phyloP scores from a whole-genome alignment of 139 green algal genomes.

The Monoraphidium neglectum region DNA sequence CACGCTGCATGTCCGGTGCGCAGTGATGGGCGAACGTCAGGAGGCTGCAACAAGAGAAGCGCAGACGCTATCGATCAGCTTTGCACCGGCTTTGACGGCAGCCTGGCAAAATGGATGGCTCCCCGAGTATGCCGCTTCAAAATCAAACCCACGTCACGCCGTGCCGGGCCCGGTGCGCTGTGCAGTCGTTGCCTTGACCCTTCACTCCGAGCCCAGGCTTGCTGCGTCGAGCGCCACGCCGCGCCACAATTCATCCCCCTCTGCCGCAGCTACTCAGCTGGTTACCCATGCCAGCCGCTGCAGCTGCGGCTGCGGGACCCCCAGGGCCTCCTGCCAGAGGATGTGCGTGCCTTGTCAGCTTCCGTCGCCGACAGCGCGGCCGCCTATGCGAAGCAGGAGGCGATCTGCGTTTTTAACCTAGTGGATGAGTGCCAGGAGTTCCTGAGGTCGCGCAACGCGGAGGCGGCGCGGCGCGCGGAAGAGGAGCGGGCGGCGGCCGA shows the following conservation, averaged over 20 bases:
- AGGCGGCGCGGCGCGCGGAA: background rate
- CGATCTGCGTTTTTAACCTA: constrained; percentile 74
- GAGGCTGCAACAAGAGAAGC: too few relatives aligned
- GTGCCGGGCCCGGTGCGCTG: too few relatives aligned
- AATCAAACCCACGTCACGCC: too few relatives aligned
- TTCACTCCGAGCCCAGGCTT: too few relatives aligned
- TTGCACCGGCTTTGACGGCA: too few relatives aligned
- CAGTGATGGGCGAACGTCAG: too few relatives aligned
- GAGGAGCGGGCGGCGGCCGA: constrained; percentile 10
- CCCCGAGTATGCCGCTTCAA: too few relatives aligned
- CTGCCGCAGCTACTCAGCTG: constrained; percentile 26
- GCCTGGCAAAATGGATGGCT: too few relatives aligned
- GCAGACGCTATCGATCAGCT: too few relatives aligned
- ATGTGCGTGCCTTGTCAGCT: background rate
- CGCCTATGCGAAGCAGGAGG: constrained; percentile 26
- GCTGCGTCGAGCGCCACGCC: too few relatives aligned
- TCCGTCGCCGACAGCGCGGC: constrained; percentile 21
- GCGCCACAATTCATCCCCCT: too few relatives aligned
- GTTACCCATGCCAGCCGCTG: constrained; percentile 14
- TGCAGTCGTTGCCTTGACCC: too few relatives aligned
- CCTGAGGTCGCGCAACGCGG: constrained; percentile 55
- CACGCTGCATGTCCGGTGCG: constrained; percentile 52
- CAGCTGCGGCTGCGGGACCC: constrained; percentile 5
- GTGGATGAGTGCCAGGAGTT: constrained; percentile 55
- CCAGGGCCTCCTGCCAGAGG: constrained; percentile 8